Evolutionary conservation across 2,329 filamentous ascomycete species (phyloP), one percentile per base, ranked within the genome.

Genomic region (Raffaelea deltoideospora): DNA sequence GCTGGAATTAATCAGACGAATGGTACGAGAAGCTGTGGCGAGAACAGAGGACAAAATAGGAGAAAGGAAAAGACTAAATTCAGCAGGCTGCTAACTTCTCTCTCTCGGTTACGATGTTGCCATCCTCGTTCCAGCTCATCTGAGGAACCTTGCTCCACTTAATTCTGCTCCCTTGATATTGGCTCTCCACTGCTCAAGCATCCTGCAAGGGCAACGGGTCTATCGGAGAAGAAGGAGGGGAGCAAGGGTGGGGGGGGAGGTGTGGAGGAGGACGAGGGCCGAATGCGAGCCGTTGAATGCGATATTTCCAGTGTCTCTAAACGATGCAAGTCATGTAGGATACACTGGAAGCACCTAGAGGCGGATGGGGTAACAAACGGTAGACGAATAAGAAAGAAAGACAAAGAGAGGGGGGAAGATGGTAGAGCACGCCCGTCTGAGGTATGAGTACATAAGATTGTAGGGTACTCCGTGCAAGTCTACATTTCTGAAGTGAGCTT

Each of bases 131-230:
- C 23, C 13, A 8, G 23, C 23, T 24, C 6, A 19, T n/a, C 14
- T 20, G 11, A 4, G 14, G 3, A 9, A 4, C 19, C 10, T 21
- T 29, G 18, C 34, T 41, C 41, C 38, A 43, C 38, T 41, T 34
- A 36, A 35, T 17, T 31, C 18, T 38, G 26, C 31, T 40, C 41
- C 38, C 34, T 39, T 33, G 34, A 35, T 37, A 34, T 33, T 34
- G 24, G 21, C 23, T 42, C 30, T 17, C 17, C 19, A 39, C 24
- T 31, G 22, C 19, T 35, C 28, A 39, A 34, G 22, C 31, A n/a
- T n/a, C n/a, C n/a, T n/a, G n/a, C n/a, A n/a, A n/a, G n/a, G n/a
- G n/a, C n/a, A n/a, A n/a, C n/a, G n/a, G n/a, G n/a, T n/a, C n/a
- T n/a, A n/a, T 32, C 28, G 20, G 26, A 18, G 26, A 18, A 5